Conservation (phyloP, 2,329 filamentous ascomycete species). For the Talaromyces sp. region DNA sequence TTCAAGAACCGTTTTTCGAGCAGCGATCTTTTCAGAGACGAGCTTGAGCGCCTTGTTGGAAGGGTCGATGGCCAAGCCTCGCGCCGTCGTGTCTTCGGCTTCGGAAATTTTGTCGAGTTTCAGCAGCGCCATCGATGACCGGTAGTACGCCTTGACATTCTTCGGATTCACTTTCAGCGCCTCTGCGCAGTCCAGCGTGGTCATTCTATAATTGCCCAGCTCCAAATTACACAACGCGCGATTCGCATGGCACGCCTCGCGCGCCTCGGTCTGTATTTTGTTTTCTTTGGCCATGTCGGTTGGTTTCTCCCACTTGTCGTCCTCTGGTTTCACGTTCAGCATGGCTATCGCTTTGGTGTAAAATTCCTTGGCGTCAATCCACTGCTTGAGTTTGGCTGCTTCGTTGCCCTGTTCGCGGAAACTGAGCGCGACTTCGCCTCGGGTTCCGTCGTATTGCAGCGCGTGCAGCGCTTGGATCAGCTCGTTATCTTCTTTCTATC, state of each 20-base stretch:
- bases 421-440: conserved; percentile 71
- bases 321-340: conserved; percentile 52
- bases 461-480: conserved; percentile 83
- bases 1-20: conserved; percentile 52
- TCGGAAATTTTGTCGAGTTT: conserved; percentile 72
- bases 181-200: conserved; percentile 76
- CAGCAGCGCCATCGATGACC: conserved; percentile 71
- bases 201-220: conserved; percentile 83
- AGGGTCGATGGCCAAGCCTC: conserved; percentile 66
- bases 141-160: conserved; percentile 89
- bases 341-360: conserved; percentile 82
- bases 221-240: conserved; percentile 85
- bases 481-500: conserved; percentile 62
- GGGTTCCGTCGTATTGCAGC: conserved; percentile 86
- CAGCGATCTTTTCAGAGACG: conserved; percentile 59
- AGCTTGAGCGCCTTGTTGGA: conserved; percentile 61
- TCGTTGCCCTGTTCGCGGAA: conserved; percentile 95
- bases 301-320: conserved; percentile 48
- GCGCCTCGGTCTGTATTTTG: conserved; percentile 56
- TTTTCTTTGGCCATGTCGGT: conserved; percentile 55
- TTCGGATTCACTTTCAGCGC: conserved; percentile 70
- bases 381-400: conserved; percentile 66
- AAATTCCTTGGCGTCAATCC: conserved; percentile 81
- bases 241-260: conserved; percentile 78
- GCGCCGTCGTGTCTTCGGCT: conserved; percentile 46